These are phyloP conservation scores for Sphagnum fallax DNA, from an alignment of 228 moss, liverwort and hornwort genomes.

Conservation along the genomic window DNA sequence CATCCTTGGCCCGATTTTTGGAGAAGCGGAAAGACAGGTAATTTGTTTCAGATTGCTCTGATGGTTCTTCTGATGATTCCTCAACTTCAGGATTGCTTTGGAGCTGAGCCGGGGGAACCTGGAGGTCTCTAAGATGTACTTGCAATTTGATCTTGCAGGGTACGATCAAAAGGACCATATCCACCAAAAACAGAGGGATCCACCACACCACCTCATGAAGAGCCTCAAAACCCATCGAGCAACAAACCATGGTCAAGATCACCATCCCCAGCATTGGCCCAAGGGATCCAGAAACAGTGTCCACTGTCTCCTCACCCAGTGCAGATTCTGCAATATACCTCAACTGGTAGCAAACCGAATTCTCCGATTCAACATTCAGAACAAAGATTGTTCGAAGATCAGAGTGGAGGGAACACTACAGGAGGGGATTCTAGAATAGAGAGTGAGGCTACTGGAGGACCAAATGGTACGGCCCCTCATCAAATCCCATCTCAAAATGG, in stretches of 20 bases:
- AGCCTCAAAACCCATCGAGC: constrained; percentile 17
- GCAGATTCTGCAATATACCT: constrained; percentile 9
- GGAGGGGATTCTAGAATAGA: too few relatives aligned
- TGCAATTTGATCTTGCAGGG: constrained; percentile 5
- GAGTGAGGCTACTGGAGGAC: too few relatives aligned
- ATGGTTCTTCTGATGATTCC: too few relatives aligned
- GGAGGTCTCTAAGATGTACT: too few relatives aligned
- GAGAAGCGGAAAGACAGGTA: constrained; percentile 59
- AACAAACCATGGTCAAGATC: constrained; percentile 21
- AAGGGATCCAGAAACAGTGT: constrained; percentile 8
- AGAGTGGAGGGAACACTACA: too few relatives aligned
- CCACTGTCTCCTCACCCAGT: constrained; percentile 10
- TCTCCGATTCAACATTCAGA: constrained; percentile 29
- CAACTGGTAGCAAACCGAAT: constrained; percentile 16
- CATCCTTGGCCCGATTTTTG: constrained; percentile 37
- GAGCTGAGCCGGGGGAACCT: too few relatives aligned
- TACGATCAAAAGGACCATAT: constrained; percentile 25
- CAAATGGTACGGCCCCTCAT: too few relatives aligned
- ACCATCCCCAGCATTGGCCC: constrained; percentile 13
- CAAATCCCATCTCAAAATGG: too few relatives aligned
- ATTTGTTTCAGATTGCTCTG: neutral
- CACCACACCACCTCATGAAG: constrained; percentile 16
- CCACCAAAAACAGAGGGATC: constrained; percentile 18
- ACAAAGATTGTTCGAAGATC: too few relatives aligned
- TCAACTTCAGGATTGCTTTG: too few relatives aligned